These are phyloP conservation scores for Setaria viridis DNA, from an alignment of 202 grass and related monocot genomes.

Conservation along the genomic window DNA sequence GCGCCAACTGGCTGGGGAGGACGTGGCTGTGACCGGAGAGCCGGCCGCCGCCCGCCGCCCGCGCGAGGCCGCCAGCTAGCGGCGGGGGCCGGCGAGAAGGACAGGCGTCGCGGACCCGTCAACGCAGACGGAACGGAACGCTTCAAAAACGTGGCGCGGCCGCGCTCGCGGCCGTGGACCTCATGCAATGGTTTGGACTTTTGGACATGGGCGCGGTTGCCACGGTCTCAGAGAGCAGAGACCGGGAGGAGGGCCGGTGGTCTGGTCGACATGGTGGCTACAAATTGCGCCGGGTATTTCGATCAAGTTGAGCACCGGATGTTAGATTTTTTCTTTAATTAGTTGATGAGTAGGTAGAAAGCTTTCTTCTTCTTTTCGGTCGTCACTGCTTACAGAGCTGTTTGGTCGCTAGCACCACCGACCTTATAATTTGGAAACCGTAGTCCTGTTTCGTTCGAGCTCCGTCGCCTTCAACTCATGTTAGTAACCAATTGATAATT, in stretches of 20 bases:
- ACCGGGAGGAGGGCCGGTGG: background rate
- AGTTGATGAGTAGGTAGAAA: too few species aligned
- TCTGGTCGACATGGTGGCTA: background rate
- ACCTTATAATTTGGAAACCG: too few species aligned
- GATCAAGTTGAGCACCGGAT: too few species aligned
- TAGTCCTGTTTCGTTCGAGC: too few species aligned
- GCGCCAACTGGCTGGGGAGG: background rate
- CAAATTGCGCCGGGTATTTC: background rate
- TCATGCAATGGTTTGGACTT: background rate
- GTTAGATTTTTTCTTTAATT: too few species aligned
- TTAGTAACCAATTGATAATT: too few species aligned
- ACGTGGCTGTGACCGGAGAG: background rate
- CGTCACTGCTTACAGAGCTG: too few species aligned
- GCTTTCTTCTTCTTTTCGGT: too few species aligned
- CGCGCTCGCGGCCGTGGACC: conserved; percentile 11
- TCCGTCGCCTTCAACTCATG: too few species aligned
- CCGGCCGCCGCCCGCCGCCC: background rate
- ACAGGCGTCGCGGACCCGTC: conserved; percentile 7
- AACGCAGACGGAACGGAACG: background rate
- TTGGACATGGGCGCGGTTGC: background rate
- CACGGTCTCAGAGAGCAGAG: background rate
- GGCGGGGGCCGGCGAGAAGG: background rate
- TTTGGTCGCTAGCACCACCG: too few species aligned
- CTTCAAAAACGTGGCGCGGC: conserved; percentile 13
- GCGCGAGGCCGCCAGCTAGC: background rate